phyloP scores from a whole-genome alignment of 2,329 filamentous ascomycete genomes.

The Verticillium alfalfae region DNA sequence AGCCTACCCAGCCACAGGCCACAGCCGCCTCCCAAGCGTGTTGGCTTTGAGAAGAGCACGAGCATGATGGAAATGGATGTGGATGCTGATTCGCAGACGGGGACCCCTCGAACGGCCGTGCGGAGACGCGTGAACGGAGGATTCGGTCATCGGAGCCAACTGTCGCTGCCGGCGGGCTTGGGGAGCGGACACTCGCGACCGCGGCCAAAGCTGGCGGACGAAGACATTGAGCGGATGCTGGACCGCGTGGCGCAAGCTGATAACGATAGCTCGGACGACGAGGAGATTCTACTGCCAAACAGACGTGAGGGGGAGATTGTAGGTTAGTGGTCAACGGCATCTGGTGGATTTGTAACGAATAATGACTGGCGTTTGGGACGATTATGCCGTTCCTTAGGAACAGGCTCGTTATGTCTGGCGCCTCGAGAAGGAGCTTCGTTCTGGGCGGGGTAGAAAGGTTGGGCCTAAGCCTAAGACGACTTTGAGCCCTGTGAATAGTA shows the following conservation, averaged over 20 bases:
- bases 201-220: conserved; percentile 40
- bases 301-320: conserved; percentile 17
- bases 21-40: conserved; percentile 32
- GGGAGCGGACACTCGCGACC: conserved; percentile 29
- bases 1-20: conserved; percentile 44
- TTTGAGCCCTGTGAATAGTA: too few relatives aligned
- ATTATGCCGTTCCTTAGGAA: not conserved
- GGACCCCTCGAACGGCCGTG: conserved; percentile 25
- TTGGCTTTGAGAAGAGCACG: conserved; percentile 42
- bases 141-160: conserved; percentile 24
- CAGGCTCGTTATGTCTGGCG: not conserved
- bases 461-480: not conserved
- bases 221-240: conserved; percentile 55
- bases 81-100: conserved; percentile 24
- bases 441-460: not conserved
- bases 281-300: conserved; percentile 48
- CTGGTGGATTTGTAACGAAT: not conserved
- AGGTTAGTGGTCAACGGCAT: not conserved
- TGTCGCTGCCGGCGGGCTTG: conserved; percentile 46
- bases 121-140: conserved; percentile 15
- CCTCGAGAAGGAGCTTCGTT: not conserved
- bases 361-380: not conserved
- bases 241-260: conserved; percentile 44
- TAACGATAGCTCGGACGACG: conserved; percentile 50
- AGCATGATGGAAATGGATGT: conserved; percentile 40